These are phyloP conservation scores for Diutina sp. DNA, from an alignment of 1,139 yeast genomes.

Conservation along the genomic window DNA sequence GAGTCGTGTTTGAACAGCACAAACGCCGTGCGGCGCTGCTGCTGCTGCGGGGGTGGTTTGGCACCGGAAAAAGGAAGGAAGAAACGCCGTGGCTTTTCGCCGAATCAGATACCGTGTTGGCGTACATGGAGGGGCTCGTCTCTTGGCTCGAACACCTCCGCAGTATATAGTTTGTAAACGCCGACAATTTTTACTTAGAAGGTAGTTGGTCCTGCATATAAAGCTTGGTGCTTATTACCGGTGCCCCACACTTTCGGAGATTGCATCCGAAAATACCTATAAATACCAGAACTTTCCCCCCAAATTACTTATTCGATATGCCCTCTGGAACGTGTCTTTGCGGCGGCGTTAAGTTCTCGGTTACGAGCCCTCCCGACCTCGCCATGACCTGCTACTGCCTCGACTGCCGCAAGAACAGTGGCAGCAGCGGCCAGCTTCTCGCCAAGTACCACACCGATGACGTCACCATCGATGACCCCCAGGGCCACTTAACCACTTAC, in stretches of 20 bases:
- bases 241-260: neutral
- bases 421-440: neutral
- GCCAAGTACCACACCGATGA: neutral
- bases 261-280: neutral
- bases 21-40: conserved; percentile 9
- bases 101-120: conserved; percentile 21
- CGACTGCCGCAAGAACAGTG: conserved; percentile 1
- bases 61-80: conserved; percentile 5
- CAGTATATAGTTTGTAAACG: neutral
- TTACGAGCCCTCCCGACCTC: neutral
- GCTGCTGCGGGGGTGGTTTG: conserved; percentile 6
- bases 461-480: neutral
- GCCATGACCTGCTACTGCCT: neutral
- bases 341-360: neutral
- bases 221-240: too few relatives aligned
- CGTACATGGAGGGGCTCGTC: conserved; percentile 19
- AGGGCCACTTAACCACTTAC: neutral
- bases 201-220: neutral
- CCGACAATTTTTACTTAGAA: neutral
- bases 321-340: neutral
- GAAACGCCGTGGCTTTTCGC: conserved; percentile 13
- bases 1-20: conserved; percentile 23
- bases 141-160: conserved; percentile 17
- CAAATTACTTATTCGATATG: neutral
- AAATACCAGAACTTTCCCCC: neutral